Evolutionary conservation across 2,329 filamentous ascomycete species (phyloP).

Genomic region (Chaetomiaceae sp.): DNA sequence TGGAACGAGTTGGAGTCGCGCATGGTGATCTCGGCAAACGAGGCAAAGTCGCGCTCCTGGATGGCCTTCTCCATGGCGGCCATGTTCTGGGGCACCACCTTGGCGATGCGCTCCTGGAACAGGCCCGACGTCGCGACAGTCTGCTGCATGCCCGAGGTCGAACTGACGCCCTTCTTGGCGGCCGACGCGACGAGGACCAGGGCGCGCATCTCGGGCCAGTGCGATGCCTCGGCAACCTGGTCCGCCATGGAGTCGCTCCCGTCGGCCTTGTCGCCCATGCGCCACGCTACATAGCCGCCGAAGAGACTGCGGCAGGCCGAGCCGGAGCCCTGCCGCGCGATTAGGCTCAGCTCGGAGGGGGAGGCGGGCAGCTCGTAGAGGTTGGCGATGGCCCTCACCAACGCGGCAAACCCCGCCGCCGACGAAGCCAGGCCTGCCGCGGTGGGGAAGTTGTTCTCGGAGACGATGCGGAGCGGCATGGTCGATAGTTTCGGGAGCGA

Average conservation of each 20-base stretch:
- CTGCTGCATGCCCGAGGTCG: slow-evolving; percentile 93
- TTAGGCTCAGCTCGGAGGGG: slow-evolving; percentile 77
- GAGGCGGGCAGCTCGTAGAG: slow-evolving; percentile 81
- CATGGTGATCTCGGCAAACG: slow-evolving; percentile 90
- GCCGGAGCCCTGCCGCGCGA: slow-evolving; percentile 90
- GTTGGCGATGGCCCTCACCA: slow-evolving; percentile 82
- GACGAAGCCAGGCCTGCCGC: slow-evolving; percentile 81
- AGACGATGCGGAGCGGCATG: slow-evolving; percentile 78
- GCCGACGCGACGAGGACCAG: slow-evolving; percentile 87
- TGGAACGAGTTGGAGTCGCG: slow-evolving; percentile 97
- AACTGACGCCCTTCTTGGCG: slow-evolving; percentile 92
- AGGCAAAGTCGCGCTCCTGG: slow-evolving; percentile 70
- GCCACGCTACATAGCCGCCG: slow-evolving; percentile 94
- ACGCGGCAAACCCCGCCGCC: slow-evolving; percentile 64
- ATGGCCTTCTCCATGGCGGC: slow-evolving; percentile 79
- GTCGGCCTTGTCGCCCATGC: slow-evolving; percentile 69
- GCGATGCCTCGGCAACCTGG: slow-evolving; percentile 78
- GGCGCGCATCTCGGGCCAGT: slow-evolving; percentile 95
- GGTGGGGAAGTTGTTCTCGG: slow-evolving; percentile 98
- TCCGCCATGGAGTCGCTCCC: slow-evolving; percentile 85
- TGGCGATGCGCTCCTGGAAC: slow-evolving; percentile 69
- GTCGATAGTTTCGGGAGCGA: slow-evolving; percentile 77
- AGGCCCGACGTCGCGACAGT: slow-evolving; percentile 89
- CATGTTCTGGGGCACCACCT: slow-evolving; percentile 82
- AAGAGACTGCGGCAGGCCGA: slow-evolving; percentile 92